Base-by-base conservation (phyloP, 139 green algal genomes). In the Nannochloris sp. region DNA sequence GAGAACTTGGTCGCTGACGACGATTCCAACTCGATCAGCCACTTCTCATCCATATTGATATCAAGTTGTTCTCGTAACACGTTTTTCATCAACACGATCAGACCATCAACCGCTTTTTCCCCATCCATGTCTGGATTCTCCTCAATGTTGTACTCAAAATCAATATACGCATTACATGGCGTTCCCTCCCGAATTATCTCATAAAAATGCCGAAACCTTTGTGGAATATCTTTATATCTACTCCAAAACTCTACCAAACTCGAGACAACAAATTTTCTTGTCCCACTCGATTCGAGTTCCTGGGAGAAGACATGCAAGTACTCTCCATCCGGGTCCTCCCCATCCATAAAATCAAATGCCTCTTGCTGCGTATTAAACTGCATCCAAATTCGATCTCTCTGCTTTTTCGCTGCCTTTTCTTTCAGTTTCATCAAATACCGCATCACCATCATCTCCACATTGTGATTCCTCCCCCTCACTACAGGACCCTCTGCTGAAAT, bases 91-190 rank as follows among this genome's bases (percentile, higher is more conserved):
- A 64, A 24, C 3, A 8, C 14, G 29, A 96, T 16, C 56, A 95
- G 62, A 2, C 5, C 15, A 3, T 81, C 74, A 29, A 90, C 80
- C 40, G 88, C 61, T 5, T 58, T 53, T 4, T 77, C 62, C 0
- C 89, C 89, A 34, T 88, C 55, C 7, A 71, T 48, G 1, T 43
- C 74, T 4, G 81, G 69, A 62, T 94, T 95, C 58, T 75, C 68
- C 0, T 37, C 60, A 6, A 40, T 48, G 31, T 57, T 65, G 67
- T 75, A 94, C 68, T 96, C 89, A 16, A 95, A 61, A 68, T 96
- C 88, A 69, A 93, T 90, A 81, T 95, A 96, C 37, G 95, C 50
- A 69, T 96, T 84, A 72, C 86, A 94, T 44, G 86, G 88, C 25
- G 48, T 44, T 24, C 75, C 68, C 34, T 78, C 70, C 3, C 75